Conservation (phyloP, 2,329 filamentous ascomycete genomes). For the Trematosphaeria pertusa region DNA sequence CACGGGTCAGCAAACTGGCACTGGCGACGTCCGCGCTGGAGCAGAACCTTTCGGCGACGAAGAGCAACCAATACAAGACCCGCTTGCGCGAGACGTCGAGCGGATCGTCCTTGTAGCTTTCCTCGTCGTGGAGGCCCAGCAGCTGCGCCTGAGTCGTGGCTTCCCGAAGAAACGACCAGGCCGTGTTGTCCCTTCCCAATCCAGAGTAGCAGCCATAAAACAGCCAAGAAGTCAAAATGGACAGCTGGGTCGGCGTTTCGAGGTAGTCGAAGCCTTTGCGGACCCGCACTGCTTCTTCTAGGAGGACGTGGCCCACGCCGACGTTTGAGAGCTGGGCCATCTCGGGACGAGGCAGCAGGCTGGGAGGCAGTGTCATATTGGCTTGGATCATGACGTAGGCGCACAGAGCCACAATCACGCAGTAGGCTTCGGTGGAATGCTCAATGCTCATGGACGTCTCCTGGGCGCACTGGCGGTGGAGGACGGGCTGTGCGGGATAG, state of each 20-base stretch:
- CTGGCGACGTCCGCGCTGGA: background rate
- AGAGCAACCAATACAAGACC: constrained; percentile 68
- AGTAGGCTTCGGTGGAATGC: constrained; percentile 63
- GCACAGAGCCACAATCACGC: constrained; percentile 60
- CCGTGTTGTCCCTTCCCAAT: constrained; percentile 66
- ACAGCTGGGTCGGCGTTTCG: constrained; percentile 61
- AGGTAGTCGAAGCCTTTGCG: constrained; percentile 65
- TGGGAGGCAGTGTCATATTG: constrained; percentile 53
- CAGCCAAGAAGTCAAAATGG: constrained; percentile 69
- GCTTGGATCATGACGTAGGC: constrained; percentile 59
- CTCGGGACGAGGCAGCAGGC: constrained; percentile 55
- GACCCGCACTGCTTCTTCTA: constrained; percentile 65
- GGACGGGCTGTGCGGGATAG: constrained; percentile 69
- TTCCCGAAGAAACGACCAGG: constrained; percentile 68
- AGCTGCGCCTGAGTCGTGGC: constrained; percentile 67
- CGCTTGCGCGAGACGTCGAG: constrained; percentile 62
- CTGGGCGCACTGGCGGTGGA: constrained; percentile 60
- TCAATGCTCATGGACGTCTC: constrained; percentile 62
- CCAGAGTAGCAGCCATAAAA: constrained; percentile 68
- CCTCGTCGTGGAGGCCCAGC: constrained; percentile 65
- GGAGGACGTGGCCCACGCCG: constrained; percentile 60
- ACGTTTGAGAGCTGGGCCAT: constrained; percentile 52
- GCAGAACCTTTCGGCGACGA: constrained; percentile 65
- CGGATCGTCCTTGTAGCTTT: constrained; percentile 58
- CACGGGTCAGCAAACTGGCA: background rate